phyloP scores from a whole-genome alignment of 1,284 basidiomycete genomes.

The Puccinia sorghi region DNA sequence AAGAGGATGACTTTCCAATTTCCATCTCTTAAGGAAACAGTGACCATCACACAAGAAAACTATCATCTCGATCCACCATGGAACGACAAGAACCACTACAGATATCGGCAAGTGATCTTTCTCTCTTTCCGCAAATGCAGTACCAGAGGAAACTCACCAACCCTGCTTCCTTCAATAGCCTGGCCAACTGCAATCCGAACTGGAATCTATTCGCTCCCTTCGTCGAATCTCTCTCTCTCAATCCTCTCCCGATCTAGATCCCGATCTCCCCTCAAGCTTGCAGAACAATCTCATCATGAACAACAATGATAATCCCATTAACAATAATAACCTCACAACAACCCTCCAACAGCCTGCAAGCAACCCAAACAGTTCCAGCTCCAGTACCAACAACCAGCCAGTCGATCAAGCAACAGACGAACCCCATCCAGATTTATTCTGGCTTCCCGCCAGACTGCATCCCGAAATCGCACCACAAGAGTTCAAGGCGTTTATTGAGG shows the following conservation, averaged over 20 bases:
- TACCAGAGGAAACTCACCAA: too few relatives aligned
- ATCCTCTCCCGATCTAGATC: slow-evolving; percentile 52
- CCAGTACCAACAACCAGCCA: slow-evolving; percentile 7
- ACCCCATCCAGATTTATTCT: slow-evolving; percentile 69
- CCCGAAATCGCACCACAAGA: slow-evolving; percentile 96
- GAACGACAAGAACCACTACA: background rate
- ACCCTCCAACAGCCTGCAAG: slow-evolving; percentile 17
- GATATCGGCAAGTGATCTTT: background rate
- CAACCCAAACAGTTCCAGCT: slow-evolving; percentile 20
- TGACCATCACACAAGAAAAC: background rate
- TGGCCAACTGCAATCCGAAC: slow-evolving; percentile 45
- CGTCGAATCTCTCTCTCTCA: slow-evolving; percentile 53
- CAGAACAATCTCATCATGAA: slow-evolving; percentile 12
- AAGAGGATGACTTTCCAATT: background rate
- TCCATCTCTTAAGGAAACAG: background rate
- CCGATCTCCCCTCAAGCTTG: slow-evolving; percentile 52
- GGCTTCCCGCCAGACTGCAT: slow-evolving; percentile 93
- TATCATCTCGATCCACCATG: background rate
- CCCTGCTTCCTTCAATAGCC: background rate
- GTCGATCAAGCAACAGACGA: slow-evolving; percentile 4
- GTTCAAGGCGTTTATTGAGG: slow-evolving; percentile 90
- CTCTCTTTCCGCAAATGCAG: background rate
- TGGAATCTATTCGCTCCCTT: slow-evolving; percentile 53
- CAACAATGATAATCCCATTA: background rate
- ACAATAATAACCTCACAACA: background rate